Percentiles rank a stretch among this genome's conserved stretches.
phyloP scores from a whole-genome alignment of 495 filamentous ascomycete species.

The Aspergillus baeticus region DNA sequence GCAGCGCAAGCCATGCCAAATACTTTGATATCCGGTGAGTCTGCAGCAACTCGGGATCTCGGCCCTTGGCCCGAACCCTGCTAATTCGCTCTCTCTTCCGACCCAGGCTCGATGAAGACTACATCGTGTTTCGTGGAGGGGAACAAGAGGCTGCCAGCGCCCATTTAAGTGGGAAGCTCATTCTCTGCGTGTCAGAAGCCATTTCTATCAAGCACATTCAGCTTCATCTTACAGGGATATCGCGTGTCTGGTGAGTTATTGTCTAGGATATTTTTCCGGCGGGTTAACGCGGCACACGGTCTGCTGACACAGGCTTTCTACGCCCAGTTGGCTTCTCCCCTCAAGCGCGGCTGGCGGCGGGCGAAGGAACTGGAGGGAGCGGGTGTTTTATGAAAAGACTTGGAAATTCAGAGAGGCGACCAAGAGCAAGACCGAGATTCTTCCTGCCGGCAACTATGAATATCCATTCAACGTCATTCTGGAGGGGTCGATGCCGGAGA shows the following conservation, averaged over 20 bases:
- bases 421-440: slow-evolving; percentile 56
- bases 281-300: slow-evolving; percentile 6
- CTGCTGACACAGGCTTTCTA: slow-evolving; percentile 12
- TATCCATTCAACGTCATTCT: slow-evolving; percentile 83
- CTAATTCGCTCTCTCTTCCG: slow-evolving; percentile 9
- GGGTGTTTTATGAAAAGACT: slow-evolving; percentile 55
- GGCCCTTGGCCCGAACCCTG: slow-evolving; percentile 10
- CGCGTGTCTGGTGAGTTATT: slow-evolving; percentile 63
- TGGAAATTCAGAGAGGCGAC: slow-evolving; percentile 52
- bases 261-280: slow-evolving; percentile 2
- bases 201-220: slow-evolving; percentile 71
- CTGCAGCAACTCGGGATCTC: slow-evolving; percentile 12
- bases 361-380: slow-evolving; percentile 49
- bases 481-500: slow-evolving; percentile 76
- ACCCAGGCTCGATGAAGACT: slow-evolving; percentile 70
- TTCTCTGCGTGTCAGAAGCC: slow-evolving; percentile 69
- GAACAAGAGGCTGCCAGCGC: slow-evolving; percentile 76
- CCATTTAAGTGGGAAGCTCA: slow-evolving; percentile 68
- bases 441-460: slow-evolving; percentile 81
- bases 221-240: slow-evolving; percentile 68
- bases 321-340: slow-evolving; percentile 45
- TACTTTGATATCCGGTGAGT: slow-evolving; percentile 57
- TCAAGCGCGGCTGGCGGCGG: slow-evolving; percentile 44
- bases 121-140: slow-evolving; percentile 74
- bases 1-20: slow-evolving; percentile 50